phyloP scores from a whole-genome alignment of 108 stramenopile genomes.

The Skeletonema grethae region DNA sequence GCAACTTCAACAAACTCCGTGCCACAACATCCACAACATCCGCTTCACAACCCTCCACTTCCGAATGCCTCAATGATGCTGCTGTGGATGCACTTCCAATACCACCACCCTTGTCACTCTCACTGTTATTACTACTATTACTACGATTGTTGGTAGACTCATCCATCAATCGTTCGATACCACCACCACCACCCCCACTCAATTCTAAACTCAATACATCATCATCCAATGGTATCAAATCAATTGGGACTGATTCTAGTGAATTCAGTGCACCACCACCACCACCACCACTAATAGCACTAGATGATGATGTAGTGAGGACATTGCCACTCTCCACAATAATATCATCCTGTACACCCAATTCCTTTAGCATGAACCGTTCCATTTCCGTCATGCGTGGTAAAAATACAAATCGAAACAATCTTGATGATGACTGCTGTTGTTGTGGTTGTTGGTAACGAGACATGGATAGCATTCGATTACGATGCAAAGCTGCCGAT shows the following conservation, averaged over 20 bases:
- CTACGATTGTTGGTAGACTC: too few relatives aligned
- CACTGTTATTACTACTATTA: background rate
- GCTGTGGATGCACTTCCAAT: background rate
- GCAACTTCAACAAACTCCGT: conserved; percentile 73
- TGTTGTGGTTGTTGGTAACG: background rate
- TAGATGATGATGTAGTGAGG: background rate
- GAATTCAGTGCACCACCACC: conserved; percentile 18
- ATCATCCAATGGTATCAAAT: conserved; percentile 48
- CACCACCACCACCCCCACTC: conserved; percentile 12
- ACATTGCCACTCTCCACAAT: conserved; percentile 1
- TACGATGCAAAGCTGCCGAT: conserved; percentile 6
- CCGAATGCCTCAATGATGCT: conserved; percentile 42
- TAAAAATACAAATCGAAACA: conserved; percentile 41
- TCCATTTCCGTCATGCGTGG: conserved; percentile 46
- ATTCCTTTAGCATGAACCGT: conserved; percentile 24
- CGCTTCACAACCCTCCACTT: conserved; percentile 67
- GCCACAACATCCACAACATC: conserved; percentile 66
- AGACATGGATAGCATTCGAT: background rate
- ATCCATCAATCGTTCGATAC: background rate
- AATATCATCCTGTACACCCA: conserved; percentile 33
- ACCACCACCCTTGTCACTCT: conserved; percentile 13
- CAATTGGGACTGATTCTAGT: conserved; percentile 42
- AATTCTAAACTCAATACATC: conserved; percentile 51
- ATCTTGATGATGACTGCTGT: background rate
- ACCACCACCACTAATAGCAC: background rate